Base-by-base conservation (phyloP, 345 rosid genomes). In the Syzygium grande region DNA sequence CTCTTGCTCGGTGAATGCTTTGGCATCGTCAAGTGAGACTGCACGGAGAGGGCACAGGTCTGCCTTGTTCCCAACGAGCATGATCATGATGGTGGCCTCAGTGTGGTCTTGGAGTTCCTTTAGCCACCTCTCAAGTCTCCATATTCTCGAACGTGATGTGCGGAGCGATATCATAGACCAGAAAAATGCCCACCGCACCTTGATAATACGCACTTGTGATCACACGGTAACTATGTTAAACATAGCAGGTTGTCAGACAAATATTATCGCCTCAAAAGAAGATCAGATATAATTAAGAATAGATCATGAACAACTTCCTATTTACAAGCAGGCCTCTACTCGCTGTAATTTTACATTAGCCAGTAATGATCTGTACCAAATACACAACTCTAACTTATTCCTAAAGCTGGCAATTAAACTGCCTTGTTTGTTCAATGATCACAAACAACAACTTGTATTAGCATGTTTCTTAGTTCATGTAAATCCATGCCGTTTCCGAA, bases 1-100 rank as follows among this genome's bases (percentile, higher is more conserved):
- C 94, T 94, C 99, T 88, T 93, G 89, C 85, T 94, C 97, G 0
- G 97, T 96, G 83, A 96, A 96, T 1, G 92, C 83, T 73, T 87
- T 93, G 8, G 97, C 96, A 86, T 94, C 96, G 84, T 95, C 97
- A 0, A 90, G 90, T 52, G 96, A 89, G 86, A 96, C 96, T 1
- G 98, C 99, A 86, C 98, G 91, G 38, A 96, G 91, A 85, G 95
- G 99, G 63, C 97, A 93, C 87, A 96, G 93, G 87, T 96, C 99
- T 34, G 97, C 95, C 93, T 96, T 96, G 95, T 95, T 96, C 19
- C 99, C 99, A 6, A 95, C 97, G 19, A 96, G 96, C 99, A 96
- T 96, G 46, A 96, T 94, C 92, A 94, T 97, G 78, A 94, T 96
- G 91, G 93, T 95, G 85, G 96, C 87, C 84, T 96, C 98, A 0